A percentile compares a stretch with the other conserved stretches of the same genome.
phyloP scores from a whole-genome alignment of 805 yeast species.

The Candida sanyiensis region DNA sequence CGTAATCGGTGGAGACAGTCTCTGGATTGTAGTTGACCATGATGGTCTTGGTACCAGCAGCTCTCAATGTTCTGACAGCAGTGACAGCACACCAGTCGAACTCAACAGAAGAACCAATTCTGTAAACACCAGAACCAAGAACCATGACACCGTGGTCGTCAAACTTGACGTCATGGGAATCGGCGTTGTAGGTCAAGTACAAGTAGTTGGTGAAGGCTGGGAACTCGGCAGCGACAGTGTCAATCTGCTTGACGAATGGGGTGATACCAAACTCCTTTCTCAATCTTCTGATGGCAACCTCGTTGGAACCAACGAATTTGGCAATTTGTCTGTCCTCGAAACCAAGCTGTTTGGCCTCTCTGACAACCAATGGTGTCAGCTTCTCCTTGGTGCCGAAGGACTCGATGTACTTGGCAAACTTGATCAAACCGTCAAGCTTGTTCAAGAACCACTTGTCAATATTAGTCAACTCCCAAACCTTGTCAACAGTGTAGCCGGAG shows the following conservation, averaged over 20 bases:
- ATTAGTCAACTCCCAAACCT: constrained; percentile 83
- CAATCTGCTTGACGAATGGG: constrained; percentile 95
- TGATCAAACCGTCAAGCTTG: constrained; percentile 72
- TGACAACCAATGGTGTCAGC: constrained; percentile 56
- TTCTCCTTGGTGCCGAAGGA: constrained; percentile 48
- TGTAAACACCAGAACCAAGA: constrained; percentile 95
- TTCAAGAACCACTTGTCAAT: constrained; percentile 96
- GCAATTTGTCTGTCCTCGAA: constrained; percentile 97
- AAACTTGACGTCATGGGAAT: constrained; percentile 77
- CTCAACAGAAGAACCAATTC: constrained; percentile 98
- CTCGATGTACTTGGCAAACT: constrained; percentile 58
- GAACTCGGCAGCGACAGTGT: constrained; percentile 98
- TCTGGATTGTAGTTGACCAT: constrained; percentile 98
- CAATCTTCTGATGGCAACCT: constrained; percentile 83
- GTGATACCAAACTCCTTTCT: constrained; percentile 81
- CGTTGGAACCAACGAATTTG: constrained; percentile 79
- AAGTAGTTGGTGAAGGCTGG: constrained; percentile 94
- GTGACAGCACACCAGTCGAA: constrained; percentile 99
- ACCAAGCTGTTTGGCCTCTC: constrained; percentile 93
- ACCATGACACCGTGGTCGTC: constrained; percentile 94
- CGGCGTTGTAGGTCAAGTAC: constrained; percentile 93
- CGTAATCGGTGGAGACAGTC: constrained; percentile 97
- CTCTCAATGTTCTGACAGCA: constrained; percentile 89
- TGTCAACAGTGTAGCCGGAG: constrained; percentile 85
- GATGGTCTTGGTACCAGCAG: constrained; percentile 80